A percentile compares a stretch with the other conserved stretches of the same genome.
These are phyloP conservation scores for Oidiodendron maius DNA, from an alignment of 495 filamentous ascomycete genomes.

Conservation along the genomic window DNA sequence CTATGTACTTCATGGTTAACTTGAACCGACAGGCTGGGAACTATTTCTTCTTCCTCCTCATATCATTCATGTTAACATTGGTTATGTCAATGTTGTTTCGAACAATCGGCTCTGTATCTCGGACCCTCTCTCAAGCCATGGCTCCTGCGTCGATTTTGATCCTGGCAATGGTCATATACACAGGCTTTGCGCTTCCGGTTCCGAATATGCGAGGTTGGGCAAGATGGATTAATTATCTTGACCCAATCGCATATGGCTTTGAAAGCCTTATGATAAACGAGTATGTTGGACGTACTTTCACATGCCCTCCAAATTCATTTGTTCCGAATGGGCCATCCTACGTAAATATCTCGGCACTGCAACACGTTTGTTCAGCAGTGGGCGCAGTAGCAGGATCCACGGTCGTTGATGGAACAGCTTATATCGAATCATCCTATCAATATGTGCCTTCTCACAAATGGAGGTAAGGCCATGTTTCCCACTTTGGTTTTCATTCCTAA, in stretches of 20 bases:
- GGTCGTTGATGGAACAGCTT: slow-evolving; percentile 57
- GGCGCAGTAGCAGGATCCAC: slow-evolving; percentile 54
- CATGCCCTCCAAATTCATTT: slow-evolving; percentile 32
- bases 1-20: slow-evolving; percentile 80
- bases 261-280: slow-evolving; percentile 64
- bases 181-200: slow-evolving; percentile 78
- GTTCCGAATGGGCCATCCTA: slow-evolving; percentile 7
- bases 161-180: slow-evolving; percentile 76
- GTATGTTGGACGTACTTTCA: slow-evolving; percentile 48
- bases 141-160: slow-evolving; percentile 75
- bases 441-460: no score
- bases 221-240: slow-evolving; percentile 78
- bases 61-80: slow-evolving; percentile 59
- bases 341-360: not conserved
- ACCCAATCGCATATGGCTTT: slow-evolving; percentile 80
- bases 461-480: no score
- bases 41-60: slow-evolving; percentile 76
- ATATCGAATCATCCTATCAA: no score
- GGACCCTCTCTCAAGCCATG: slow-evolving; percentile 73
- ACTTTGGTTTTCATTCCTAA: no score
- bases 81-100: slow-evolving; percentile 76
- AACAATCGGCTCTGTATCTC: slow-evolving; percentile 66
- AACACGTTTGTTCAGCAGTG: slow-evolving; percentile 45
- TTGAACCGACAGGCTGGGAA: slow-evolving; percentile 64
- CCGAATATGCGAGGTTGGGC: slow-evolving; percentile 66